Percentiles rank a stretch among this genome's conserved stretches.
These are phyloP conservation scores for Phytophthora cactorum DNA, from an alignment of 352 stramenopile species.

Conservation along the genomic window DNA sequence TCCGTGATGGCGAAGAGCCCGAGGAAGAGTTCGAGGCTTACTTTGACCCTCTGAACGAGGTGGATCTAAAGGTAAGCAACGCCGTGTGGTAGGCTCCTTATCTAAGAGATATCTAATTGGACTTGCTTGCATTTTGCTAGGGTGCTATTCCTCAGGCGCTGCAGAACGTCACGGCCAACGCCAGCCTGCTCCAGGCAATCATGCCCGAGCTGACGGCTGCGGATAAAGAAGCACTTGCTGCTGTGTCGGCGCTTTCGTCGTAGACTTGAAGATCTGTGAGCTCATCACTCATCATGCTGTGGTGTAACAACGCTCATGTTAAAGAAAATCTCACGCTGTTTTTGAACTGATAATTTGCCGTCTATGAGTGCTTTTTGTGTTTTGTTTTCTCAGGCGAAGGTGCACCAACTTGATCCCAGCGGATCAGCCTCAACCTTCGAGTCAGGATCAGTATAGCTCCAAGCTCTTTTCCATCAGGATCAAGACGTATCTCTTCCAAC, in stretches of 20 bases:
- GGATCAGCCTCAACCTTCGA: slow-evolving; percentile 62
- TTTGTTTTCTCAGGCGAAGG: slow-evolving; percentile 37
- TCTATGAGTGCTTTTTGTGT: slow-evolving; percentile 20
- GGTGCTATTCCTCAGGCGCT: slow-evolving; percentile 64
- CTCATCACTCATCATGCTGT: slow-evolving; percentile 9
- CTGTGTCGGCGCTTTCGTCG: slow-evolving; percentile 50
- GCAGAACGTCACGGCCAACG: slow-evolving; percentile 55
- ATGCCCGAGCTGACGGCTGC: slow-evolving; percentile 70
- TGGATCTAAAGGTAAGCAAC: slow-evolving; percentile 72
- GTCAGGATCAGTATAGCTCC: slow-evolving; percentile 68
- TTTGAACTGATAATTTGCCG: slow-evolving; percentile 23
- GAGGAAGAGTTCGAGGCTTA: slow-evolving; percentile 85
- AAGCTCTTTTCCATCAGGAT: slow-evolving; percentile 62
- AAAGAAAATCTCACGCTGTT: slow-evolving; percentile 28
- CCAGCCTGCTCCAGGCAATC: slow-evolving; percentile 62
- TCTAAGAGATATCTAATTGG: slow-evolving; percentile 2
- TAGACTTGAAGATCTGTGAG: slow-evolving; percentile 26
- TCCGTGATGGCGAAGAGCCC: slow-evolving; percentile 53
- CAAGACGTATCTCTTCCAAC: slow-evolving; percentile 71
- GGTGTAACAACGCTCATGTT: slow-evolving; percentile 11
- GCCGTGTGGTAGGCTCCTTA: not conserved
- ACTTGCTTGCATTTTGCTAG: slow-evolving; percentile 30
- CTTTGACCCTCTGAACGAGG: slow-evolving; percentile 81
- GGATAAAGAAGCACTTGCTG: slow-evolving; percentile 70
- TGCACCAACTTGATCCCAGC: slow-evolving; percentile 61